Conservation (phyloP, 192 early-diverging fungal genomes). For the Endogone sp. region DNA sequence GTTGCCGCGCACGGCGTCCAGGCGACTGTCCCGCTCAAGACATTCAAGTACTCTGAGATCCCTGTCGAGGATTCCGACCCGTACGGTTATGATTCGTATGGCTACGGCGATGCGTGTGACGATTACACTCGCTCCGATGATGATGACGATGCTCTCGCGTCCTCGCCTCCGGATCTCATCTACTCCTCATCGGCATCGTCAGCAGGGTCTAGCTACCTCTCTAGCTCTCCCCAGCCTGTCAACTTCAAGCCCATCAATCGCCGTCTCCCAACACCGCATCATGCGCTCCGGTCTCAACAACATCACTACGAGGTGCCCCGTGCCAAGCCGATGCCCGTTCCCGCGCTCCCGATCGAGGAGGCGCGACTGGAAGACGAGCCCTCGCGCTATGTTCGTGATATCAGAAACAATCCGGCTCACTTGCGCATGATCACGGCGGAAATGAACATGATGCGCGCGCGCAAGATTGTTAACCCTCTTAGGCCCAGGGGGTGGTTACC, state of each 20-base stretch:
- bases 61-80: neutral
- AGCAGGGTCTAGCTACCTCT: neutral
- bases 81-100: neutral
- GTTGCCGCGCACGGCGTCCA: neutral
- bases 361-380: no score
- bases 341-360: neutral
- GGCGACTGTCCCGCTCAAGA: neutral
- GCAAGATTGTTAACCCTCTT: conserved; percentile 41
- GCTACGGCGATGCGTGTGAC: no score
- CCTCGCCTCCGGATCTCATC: neutral
- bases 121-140: neutral
- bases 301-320: neutral
- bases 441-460: conserved; percentile 46
- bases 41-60: neutral
- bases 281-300: neutral
- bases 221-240: neutral
- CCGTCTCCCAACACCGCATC: neutral
- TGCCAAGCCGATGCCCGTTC: neutral
- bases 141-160: neutral
- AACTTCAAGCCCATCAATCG: neutral
- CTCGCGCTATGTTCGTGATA: conserved; percentile 15
- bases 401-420: conserved; percentile 41
- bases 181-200: neutral
- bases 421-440: conserved; percentile 46
- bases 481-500: conserved; percentile 38